Percentiles rank a stretch among this genome's conserved stretches.
These are phyloP conservation scores for Diaporthe nobilis DNA, from an alignment of 2,329 filamentous ascomycete species.

Conservation along the genomic window DNA sequence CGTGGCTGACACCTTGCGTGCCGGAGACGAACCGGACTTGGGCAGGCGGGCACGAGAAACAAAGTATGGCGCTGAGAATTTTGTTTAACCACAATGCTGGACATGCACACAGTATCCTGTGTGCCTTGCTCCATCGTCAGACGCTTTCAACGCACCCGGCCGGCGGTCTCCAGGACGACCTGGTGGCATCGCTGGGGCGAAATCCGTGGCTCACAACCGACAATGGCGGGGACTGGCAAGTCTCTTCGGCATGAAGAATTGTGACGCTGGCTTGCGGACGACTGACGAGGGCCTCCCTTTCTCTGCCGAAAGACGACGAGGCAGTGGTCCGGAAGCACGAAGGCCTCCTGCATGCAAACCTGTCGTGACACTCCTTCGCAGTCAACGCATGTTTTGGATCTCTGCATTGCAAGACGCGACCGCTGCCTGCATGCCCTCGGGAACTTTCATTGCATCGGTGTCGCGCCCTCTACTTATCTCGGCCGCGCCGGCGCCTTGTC, in stretches of 20 bases:
- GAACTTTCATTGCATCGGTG: background rate
- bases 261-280: background rate
- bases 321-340: background rate
- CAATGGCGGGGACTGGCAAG: accelerated
- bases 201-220: background rate
- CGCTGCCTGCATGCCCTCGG: background rate
- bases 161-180: background rate
- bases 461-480: background rate
- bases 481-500: background rate
- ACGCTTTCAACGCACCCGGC: background rate
- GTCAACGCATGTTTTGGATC: background rate
- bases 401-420: background rate
- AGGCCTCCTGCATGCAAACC: background rate
- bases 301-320: background rate
- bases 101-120: background rate
- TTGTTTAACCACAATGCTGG: background rate
- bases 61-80: background rate
- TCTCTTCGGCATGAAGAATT: too few relatives aligned
- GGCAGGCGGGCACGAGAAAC: background rate
- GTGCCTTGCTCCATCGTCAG: background rate
- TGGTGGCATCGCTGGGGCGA: background rate
- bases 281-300: background rate
- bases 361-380: background rate
- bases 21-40: too few relatives aligned
- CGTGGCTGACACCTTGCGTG: background rate